A percentile compares a stretch with the other conserved stretches of the same genome.
Conservation (phyloP, 306 rosid genomes). For the Lathyrus oleraceus region DNA sequence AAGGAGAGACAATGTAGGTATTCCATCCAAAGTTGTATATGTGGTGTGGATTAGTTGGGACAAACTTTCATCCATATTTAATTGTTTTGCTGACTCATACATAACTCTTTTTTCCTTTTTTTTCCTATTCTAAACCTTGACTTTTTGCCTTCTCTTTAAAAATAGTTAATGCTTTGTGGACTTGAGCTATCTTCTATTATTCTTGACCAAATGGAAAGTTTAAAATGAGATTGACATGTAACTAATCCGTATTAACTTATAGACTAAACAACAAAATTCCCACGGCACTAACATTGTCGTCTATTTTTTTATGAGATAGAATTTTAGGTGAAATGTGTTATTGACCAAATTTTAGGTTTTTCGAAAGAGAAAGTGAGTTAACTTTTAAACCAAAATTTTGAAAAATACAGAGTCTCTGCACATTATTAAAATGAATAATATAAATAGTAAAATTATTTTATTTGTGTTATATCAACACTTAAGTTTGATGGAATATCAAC, state of each 20-base stretch:
- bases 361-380: no score
- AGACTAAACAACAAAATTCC: not conserved
- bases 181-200: conserved; percentile 19
- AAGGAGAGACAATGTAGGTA: conserved; percentile 11
- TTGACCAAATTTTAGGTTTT: no score
- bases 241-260: conserved; percentile 35
- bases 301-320: no score
- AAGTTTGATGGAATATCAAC: no score
- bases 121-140: conserved; percentile 30
- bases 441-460: no score
- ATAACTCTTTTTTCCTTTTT: conserved; percentile 5
- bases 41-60: conserved; percentile 25
- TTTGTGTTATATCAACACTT: no score
- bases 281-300: not conserved
- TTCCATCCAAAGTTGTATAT: conserved; percentile 24
- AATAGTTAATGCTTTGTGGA: conserved; percentile 29
- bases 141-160: conserved; percentile 13
- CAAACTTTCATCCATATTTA: conserved; percentile 21
- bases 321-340: no score
- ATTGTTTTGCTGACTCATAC: conserved; percentile 48
- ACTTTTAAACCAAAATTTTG: no score
- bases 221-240: conserved; percentile 34
- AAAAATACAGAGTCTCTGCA: no score
- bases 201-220: conserved; percentile 30
- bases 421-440: no score